Percentiles rank a stretch among this genome's conserved stretches.
These are phyloP conservation scores for Pinus tabuliformis DNA, from an alignment of 75 land plant species.

Conservation along the genomic window DNA sequence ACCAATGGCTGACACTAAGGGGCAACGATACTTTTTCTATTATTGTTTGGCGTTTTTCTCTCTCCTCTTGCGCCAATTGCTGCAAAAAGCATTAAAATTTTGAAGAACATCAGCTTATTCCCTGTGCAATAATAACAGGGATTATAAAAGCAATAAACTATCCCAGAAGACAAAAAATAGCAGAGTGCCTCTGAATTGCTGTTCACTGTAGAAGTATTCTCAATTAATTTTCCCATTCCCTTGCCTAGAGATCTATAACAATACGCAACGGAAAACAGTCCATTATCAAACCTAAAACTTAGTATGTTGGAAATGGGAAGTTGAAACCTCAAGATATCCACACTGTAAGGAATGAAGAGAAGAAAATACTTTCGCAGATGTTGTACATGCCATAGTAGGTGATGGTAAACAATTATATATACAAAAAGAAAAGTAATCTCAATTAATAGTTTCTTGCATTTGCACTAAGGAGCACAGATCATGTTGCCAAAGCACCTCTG, in stretches of 20 bases:
- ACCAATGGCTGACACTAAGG: slow-evolving; percentile 66
- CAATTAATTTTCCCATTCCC: neutral
- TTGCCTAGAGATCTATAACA: neutral
- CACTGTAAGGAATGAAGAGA: too few relatives aligned
- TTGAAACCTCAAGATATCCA: neutral
- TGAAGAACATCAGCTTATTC: neutral
- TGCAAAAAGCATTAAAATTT: slow-evolving; percentile 9
- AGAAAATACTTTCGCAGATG: too few relatives aligned
- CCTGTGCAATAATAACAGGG: neutral
- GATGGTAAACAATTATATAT: too few relatives aligned
- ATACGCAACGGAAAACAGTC: neutral
- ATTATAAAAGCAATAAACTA: neutral
- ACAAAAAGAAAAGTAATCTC: too few relatives aligned
- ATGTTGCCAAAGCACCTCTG: too few relatives aligned
- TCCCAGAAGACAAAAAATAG: neutral
- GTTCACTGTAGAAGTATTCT: neutral
- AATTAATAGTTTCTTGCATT: too few relatives aligned
- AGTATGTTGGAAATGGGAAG: neutral
- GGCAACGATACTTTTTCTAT: slow-evolving; percentile 69
- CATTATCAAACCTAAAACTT: neutral
- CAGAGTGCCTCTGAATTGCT: neutral
- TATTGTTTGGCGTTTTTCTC: slow-evolving; percentile 46
- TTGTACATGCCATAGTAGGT: too few relatives aligned
- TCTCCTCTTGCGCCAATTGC: slow-evolving; percentile 69
- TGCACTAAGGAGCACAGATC: too few relatives aligned